Conservation (phyloP, 345 rosid species). For the Corymbia maculata region DNA sequence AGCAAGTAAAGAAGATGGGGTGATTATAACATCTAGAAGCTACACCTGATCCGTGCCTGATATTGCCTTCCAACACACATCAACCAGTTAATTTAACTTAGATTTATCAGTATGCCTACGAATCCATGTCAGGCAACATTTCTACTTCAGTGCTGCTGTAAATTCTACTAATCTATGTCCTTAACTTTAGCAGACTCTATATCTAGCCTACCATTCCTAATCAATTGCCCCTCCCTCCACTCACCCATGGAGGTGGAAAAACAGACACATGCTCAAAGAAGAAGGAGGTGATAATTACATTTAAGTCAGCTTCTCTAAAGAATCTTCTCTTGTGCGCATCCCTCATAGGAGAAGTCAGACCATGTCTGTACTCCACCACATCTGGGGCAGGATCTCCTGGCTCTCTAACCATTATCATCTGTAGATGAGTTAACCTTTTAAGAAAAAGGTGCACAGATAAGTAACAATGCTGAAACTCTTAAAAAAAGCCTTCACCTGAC, state of each 20-base stretch:
- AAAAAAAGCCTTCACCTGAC: slow-evolving; percentile 41
- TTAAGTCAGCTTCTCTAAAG: slow-evolving; percentile 86
- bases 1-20: neutral
- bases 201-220: neutral
- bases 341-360: slow-evolving; percentile 91
- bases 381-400: slow-evolving; percentile 65
- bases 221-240: neutral
- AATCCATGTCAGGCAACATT: neutral
- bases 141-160: neutral
- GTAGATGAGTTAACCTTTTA: neutral
- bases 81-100: neutral
- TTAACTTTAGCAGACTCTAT: neutral
- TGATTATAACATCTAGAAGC: neutral
- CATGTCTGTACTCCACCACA: slow-evolving; percentile 74
- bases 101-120: neutral
- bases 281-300: slow-evolving; percentile 29
- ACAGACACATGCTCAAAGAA: neutral
- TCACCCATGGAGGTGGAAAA: neutral
- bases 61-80: neutral
- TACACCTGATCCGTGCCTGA: neutral
- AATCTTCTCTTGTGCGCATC: slow-evolving; percentile 95
- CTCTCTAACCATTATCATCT: slow-evolving; percentile 96
- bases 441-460: neutral
- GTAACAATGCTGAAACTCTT: neutral
- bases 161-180: neutral